Base-by-base conservation (phyloP, 176 grass and related monocot species). In the Triticum urartu region DNA sequence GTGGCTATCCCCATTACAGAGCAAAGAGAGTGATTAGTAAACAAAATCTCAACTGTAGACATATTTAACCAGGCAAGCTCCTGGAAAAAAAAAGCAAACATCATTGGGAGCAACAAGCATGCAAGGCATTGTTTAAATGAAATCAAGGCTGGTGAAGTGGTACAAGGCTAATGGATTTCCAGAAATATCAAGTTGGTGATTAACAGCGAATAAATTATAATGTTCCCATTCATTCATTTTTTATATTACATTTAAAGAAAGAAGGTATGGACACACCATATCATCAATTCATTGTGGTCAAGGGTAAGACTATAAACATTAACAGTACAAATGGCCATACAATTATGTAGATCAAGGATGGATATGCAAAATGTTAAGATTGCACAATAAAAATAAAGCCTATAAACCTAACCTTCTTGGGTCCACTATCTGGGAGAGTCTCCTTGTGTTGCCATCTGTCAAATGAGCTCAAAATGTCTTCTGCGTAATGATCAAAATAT, bases 401-500 rank as follows among this genome's bases (percentile, higher is more conserved):
- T 12, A 86, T 48, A 68, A 74, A 79, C 71, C 64, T 61, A 39
- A 98, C 96, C 93, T 98, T 98, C 38, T 94, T 88, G 3, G 96
- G 88, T 65, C 83, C 96, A 95, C 77, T 91, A 13, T 92, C 86
- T 4, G 90, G 88, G 18, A 95, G 91, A 18, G 96, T 90, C 58
- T 98, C 93, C 68, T 89, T 94, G 65, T 86, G 77, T 74, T 90
- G 91, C 96, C 96, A 98, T 94, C 90, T 94, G 60, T 95, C 96
- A 85, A 91, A 98, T 66, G 93, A 80, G 50, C 79, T 91, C 88
- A 98, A 18, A 89, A 98, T 94, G 78, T 98, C 96, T 84, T 95
- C 96, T 98, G 83, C 50, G 33, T 52, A 78, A 86, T 60, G 48
- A 79, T 75, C 43, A 75, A 86, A 86, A 67, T 18, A 67, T 14